A percentile compares a stretch with the other conserved stretches of the same genome.
These are phyloP conservation scores for Aspergillus conjunctus DNA, from an alignment of 495 filamentous ascomycete genomes.

Conservation along the genomic window DNA sequence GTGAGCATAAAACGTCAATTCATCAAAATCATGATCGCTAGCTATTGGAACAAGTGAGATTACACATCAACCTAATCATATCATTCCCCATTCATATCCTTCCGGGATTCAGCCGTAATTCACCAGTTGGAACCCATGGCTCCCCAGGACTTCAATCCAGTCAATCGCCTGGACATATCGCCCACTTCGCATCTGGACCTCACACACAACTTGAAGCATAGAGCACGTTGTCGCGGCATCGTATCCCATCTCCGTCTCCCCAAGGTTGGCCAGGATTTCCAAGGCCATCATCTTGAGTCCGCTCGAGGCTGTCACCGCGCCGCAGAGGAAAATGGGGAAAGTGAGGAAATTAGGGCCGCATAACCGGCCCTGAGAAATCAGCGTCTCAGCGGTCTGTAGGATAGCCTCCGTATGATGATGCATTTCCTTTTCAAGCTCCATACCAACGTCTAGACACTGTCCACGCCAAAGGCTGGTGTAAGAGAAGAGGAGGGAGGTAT, in stretches of 20 bases:
- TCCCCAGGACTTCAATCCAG: conserved; percentile 49
- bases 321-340: conserved; percentile 61
- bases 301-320: conserved; percentile 43
- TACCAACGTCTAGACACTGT: conserved; percentile 43
- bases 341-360: conserved; percentile 50
- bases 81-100: conserved; percentile 2
- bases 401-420: conserved; percentile 48
- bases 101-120: conserved; percentile 40
- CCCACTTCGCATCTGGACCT: conserved; percentile 45
- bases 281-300: conserved; percentile 53
- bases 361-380: conserved; percentile 31
- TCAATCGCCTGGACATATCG: conserved; percentile 45
- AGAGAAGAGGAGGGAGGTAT: conserved; percentile 53
- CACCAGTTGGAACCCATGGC: conserved; percentile 46
- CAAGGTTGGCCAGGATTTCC: conserved; percentile 51
- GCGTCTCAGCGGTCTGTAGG: conserved; percentile 43
- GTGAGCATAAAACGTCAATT: conserved; percentile 1
- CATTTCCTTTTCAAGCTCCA: conserved; percentile 41
- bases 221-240: conserved; percentile 49
- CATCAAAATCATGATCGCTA: conserved; percentile 10
- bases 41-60: conserved; percentile 13
- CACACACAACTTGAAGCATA: conserved; percentile 53
- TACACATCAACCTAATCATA: conserved; percentile 6
- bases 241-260: conserved; percentile 53
- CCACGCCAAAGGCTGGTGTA: conserved; percentile 53